Evolutionary conservation across 768 basidiomycete species (phyloP).

Genomic region (Lentinula lateritia): DNA sequence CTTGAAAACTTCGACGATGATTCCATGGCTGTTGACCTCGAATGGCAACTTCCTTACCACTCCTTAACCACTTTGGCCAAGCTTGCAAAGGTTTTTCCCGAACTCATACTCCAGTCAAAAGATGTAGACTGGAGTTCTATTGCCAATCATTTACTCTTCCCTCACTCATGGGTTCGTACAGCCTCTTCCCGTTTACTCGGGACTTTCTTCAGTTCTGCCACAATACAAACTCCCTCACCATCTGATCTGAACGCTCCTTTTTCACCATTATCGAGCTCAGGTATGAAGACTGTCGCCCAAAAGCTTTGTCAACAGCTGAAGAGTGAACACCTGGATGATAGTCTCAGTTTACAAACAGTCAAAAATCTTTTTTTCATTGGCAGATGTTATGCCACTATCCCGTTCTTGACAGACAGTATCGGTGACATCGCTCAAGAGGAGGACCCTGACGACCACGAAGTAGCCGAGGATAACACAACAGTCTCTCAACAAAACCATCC

Average conservation of each 20-base stretch:
- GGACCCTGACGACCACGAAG: slow-evolving; percentile 18
- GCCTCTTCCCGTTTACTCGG: slow-evolving; percentile 77
- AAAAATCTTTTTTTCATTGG: slow-evolving; percentile 94
- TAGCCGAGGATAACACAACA: slow-evolving; percentile 21
- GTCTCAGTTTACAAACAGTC: slow-evolving; percentile 76
- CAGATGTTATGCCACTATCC: slow-evolving; percentile 64
- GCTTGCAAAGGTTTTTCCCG: slow-evolving; percentile 51
- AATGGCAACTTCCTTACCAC: slow-evolving; percentile 85
- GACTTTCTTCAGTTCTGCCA: slow-evolving; percentile 52
- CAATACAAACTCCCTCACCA: slow-evolving; percentile 29
- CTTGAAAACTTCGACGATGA: slow-evolving; percentile 35
- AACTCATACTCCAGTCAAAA: slow-evolving; percentile 36
- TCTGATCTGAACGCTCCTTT: neutral
- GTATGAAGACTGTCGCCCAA: slow-evolving; percentile 66
- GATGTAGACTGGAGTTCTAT: slow-evolving; percentile 61
- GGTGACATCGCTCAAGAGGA: slow-evolving; percentile 24
- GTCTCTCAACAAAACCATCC: slow-evolving; percentile 35
- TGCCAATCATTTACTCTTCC: slow-evolving; percentile 68
- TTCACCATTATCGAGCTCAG: slow-evolving; percentile 45
- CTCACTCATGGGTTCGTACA: slow-evolving; percentile 91
- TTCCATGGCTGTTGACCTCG: slow-evolving; percentile 47
- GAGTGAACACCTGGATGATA: slow-evolving; percentile 70
- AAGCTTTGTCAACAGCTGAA: slow-evolving; percentile 76
- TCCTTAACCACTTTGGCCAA: slow-evolving; percentile 63
- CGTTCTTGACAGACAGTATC: slow-evolving; percentile 20